Base-by-base conservation (phyloP, 305 asterid species). In the Fraxinus baroniana region DNA sequence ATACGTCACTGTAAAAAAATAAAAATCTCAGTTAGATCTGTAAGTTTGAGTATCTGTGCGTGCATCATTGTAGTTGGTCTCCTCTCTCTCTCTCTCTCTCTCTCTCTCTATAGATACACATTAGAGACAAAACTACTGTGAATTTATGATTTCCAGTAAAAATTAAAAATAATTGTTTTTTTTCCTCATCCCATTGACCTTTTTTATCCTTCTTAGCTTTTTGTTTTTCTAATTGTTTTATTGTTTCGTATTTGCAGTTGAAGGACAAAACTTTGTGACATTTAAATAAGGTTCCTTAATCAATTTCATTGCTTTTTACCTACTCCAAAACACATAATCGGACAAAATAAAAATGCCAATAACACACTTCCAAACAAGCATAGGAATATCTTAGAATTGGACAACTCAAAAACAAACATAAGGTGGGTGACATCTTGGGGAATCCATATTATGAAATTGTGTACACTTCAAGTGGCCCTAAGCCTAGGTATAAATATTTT, bases 1-100 rank as follows among this genome's bases (percentile, higher is more conserved):
- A 79, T 81, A 82, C 83, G 79, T 88, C 73, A 75, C 77, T 79
- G 89, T 84, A 84, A 79, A 80, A 81, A 46, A 62, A 37, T 26
- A 22, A 52, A 64, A 52, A 28, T 36, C 46, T 8, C 36, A 64
- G 70, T 78, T 78, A 13, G 44, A 78, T 78, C 80, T 78, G 80
- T 55, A 71, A 66, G 15, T 71, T 33, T 33, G 76, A 15, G 76
- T 15, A 36, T 71, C 44, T 2, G 18, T 71, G 24, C n/a, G 22
- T 71, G 10, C 44, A 15, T 17, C 76, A 32, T 13, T 26, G 74
- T 28, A 13, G 18, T 28, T 68, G 4, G 37, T 15, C 26, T 22
- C 6, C 3, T 70, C 17, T 70, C 3, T 66, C 74, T 66, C 36
- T 33, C 36, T 33, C 36, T 33, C 36, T 32, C 4, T 10, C 2